phyloP scores from a whole-genome alignment of 257 asterid species.

The Scutellaria baicalensis region DNA sequence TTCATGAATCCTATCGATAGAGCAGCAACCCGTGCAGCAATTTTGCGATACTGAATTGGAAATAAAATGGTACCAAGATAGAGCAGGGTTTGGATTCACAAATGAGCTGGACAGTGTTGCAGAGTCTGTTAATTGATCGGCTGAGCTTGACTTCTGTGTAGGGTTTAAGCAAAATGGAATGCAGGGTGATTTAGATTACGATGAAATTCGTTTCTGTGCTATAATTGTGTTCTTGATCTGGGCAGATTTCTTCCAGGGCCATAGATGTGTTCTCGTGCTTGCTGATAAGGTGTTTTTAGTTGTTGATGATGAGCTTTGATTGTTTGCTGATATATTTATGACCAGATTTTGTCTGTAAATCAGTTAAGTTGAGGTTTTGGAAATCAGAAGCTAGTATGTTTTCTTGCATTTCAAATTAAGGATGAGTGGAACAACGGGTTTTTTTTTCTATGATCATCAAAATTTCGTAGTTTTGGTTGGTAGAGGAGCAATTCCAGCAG shows the following conservation, averaged over 20 bases:
- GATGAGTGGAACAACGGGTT: no score
- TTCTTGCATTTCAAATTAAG: no score
- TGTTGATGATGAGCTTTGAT: neutral
- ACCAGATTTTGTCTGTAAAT: neutral
- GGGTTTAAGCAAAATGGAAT: neutral
- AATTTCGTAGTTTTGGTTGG: no score
- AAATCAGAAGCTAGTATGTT: no score
- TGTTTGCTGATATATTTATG: neutral
- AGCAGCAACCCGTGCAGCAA: neutral
- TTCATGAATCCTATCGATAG: no score
- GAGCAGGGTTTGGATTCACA: neutral
- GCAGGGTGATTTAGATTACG: neutral
- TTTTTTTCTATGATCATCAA: no score
- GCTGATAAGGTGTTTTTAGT: neutral
- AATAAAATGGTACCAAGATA: neutral
- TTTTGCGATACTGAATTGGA: neutral
- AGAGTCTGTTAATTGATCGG: neutral
- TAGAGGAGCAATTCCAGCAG: no score
- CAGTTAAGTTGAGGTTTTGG: no score
- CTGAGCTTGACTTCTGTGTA: neutral
- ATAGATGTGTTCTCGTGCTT: no score
- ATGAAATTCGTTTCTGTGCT: neutral
- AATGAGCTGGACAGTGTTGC: neutral
- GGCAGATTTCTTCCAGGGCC: no score
- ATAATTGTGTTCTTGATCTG: no score